phyloP scores from a whole-genome alignment of 2,329 filamentous ascomycete genomes.

The Hyphodiscus sp. region DNA sequence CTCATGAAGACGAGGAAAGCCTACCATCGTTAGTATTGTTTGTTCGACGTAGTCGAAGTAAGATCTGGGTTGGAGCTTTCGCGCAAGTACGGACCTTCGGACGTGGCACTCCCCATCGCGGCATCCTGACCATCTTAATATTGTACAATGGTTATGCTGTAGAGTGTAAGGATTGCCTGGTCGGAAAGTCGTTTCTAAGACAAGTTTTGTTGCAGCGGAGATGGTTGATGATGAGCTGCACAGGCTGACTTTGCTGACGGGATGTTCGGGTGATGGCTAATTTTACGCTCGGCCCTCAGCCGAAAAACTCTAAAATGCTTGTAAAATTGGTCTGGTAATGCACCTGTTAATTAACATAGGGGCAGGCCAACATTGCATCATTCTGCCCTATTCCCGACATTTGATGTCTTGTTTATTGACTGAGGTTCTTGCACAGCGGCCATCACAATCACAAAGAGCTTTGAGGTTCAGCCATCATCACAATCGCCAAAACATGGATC shows the following conservation, averaged over 20 bases:
- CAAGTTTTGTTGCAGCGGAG: not conserved
- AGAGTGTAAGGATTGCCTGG: not conserved
- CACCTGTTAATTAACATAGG: too few species aligned
- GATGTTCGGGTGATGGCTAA: not conserved
- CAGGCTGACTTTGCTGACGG: not conserved
- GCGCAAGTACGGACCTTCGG: constrained; percentile 22
- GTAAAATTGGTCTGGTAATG: not conserved
- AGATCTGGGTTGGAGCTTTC: not conserved
- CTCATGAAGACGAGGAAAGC: constrained; percentile 81
- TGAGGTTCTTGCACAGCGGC: too few species aligned
- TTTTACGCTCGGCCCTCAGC: not conserved
- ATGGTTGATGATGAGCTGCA: not conserved
- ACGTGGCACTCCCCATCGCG: constrained; percentile 27
- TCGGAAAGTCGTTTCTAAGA: not conserved
- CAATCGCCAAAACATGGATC: not conserved
- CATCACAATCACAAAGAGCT: not conserved
- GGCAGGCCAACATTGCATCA: not conserved
- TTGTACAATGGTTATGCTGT: not conserved
- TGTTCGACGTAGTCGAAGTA: not conserved
- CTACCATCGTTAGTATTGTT: constrained; percentile 38
- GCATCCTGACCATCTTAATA: constrained; percentile 22
- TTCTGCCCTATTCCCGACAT: too few species aligned
- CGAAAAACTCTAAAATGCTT: not conserved
- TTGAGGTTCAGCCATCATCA: not conserved
- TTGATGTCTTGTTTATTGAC: too few species aligned